Percentiles rank a stretch among this genome's conserved stretches.
These are phyloP conservation scores for Yamadazyma siamensis DNA, from an alignment of 1,139 yeast genomes.

Conservation along the genomic window DNA sequence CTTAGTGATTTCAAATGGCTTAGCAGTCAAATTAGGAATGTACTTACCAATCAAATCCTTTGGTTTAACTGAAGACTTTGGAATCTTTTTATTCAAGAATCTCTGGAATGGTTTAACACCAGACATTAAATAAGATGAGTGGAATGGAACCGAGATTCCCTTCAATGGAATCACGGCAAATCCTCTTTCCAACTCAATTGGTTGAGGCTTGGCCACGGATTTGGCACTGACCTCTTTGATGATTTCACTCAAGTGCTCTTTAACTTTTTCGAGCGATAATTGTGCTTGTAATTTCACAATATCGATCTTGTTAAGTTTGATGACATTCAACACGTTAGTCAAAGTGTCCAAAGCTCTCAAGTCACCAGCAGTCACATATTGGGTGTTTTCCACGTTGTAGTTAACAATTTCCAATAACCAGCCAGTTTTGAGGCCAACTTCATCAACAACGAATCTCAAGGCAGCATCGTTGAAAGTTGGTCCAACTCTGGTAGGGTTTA, in stretches of 20 bases:
- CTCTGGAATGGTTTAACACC: conserved; percentile 99
- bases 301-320: conserved; percentile 91
- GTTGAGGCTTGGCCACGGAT: conserved; percentile 86
- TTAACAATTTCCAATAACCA: conserved; percentile 98
- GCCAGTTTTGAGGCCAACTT: conserved; percentile 73
- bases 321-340: conserved; percentile 87
- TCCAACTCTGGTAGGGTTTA: conserved; percentile 91
- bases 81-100: conserved; percentile 93
- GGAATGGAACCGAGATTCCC: conserved; percentile 99
- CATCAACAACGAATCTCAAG: conserved; percentile 89
- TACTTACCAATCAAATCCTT: conserved; percentile 90
- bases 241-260: conserved; percentile 81
- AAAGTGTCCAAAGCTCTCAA: conserved; percentile 90
- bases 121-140: conserved; percentile 91
- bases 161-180: conserved; percentile 96
- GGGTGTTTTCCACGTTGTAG: conserved; percentile 96
- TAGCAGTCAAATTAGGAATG: conserved; percentile 98
- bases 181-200: conserved; percentile 95
- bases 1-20: conserved; percentile 91
- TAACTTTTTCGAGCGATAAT: conserved; percentile 83
- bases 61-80: conserved; percentile 92
- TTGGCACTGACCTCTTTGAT: conserved; percentile 80
- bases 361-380: conserved; percentile 98
- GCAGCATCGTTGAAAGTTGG: conserved; percentile 91
- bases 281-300: conserved; percentile 82